These are phyloP conservation scores for Cunninghamia lanceolata DNA, from an alignment of 75 land plant genomes.

Conservation along the genomic window DNA sequence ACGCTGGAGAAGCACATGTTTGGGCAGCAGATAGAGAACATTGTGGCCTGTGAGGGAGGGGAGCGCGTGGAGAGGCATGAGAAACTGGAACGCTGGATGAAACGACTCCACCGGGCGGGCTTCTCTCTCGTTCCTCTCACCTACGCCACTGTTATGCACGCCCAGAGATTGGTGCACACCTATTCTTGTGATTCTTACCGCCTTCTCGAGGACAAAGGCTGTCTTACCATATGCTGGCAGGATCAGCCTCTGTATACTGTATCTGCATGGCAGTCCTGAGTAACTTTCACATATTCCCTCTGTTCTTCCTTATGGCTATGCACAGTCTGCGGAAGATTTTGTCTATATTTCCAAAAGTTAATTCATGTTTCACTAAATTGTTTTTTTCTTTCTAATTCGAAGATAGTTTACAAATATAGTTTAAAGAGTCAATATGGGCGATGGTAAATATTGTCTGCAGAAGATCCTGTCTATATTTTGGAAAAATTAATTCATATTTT, in stretches of 20 bases:
- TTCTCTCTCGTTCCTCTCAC: slow-evolving; percentile 39
- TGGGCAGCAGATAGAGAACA: slow-evolving; percentile 77
- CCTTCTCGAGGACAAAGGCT: slow-evolving; percentile 3
- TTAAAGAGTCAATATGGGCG: no score
- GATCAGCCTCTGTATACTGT: slow-evolving; percentile 3
- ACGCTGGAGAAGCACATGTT: slow-evolving; percentile 66
- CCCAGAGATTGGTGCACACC: not conserved
- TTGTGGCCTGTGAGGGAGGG: slow-evolving; percentile 68
- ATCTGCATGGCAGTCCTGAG: not conserved
- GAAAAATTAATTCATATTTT: no score
- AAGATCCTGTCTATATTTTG: no score
- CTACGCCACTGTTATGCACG: slow-evolving; percentile 7
- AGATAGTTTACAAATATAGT: no score
- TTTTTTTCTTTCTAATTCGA: no score
- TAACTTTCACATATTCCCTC: not conserved
- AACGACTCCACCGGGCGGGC: slow-evolving; percentile 45
- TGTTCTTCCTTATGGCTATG: no score
- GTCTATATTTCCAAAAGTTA: no score
- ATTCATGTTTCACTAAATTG: no score
- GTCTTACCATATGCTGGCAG: slow-evolving; percentile 2
- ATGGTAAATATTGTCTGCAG: no score
- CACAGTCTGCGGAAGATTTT: no score
- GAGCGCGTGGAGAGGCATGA: slow-evolving; percentile 74
- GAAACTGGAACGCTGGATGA: slow-evolving; percentile 62
- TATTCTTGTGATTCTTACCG: not conserved